Evolutionary conservation across 2,329 filamentous ascomycete species (phyloP).

Genomic region (Diaporthe batatas): DNA sequence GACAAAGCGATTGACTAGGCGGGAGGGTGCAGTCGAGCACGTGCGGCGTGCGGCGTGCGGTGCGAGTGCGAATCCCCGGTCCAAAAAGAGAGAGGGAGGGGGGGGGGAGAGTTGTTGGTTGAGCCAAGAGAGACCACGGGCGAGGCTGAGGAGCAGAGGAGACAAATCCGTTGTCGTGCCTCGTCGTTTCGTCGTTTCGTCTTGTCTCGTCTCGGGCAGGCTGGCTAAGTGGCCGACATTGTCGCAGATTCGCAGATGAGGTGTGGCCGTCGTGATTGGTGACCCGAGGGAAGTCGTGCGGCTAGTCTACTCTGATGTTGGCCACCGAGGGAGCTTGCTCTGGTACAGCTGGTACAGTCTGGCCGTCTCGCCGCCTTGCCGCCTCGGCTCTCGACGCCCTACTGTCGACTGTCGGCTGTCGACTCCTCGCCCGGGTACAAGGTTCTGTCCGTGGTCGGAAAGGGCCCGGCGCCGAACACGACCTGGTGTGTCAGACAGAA

Average conservation of each 20-base stretch:
- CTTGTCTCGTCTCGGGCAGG: conserved; percentile 33
- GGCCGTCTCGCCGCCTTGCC: neutral
- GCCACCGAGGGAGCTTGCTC: conserved; percentile 25
- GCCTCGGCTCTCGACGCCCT: no score
- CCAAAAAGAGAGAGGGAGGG: neutral
- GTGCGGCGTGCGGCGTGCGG: no score
- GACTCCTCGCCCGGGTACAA: neutral
- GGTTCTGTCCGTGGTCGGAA: conserved; percentile 3
- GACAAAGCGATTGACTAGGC: conserved; percentile 30
- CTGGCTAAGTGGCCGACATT: conserved; percentile 36
- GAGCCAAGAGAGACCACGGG: neutral
- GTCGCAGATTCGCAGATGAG: conserved; percentile 11
- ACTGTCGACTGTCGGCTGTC: neutral
- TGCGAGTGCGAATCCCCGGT: conserved; percentile 5
- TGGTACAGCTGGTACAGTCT: no score
- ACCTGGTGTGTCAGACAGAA: conserved; percentile 20
- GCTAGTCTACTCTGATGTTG: neutral
- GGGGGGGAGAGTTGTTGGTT: no score
- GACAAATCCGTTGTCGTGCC: conserved; percentile 13
- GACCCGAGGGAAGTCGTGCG: neutral
- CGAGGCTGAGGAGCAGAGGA: conserved; percentile 22
- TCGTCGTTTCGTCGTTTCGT: conserved; percentile 32
- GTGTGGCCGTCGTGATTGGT: conserved; percentile 34
- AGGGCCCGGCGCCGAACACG: conserved; percentile 12
- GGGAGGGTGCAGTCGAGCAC: conserved; percentile 28